Evolutionary conservation across 805 yeast genomes (phyloP), one percentile per base, ranked within the genome.

Genomic region (Tanozyma kutaoensis): DNA sequence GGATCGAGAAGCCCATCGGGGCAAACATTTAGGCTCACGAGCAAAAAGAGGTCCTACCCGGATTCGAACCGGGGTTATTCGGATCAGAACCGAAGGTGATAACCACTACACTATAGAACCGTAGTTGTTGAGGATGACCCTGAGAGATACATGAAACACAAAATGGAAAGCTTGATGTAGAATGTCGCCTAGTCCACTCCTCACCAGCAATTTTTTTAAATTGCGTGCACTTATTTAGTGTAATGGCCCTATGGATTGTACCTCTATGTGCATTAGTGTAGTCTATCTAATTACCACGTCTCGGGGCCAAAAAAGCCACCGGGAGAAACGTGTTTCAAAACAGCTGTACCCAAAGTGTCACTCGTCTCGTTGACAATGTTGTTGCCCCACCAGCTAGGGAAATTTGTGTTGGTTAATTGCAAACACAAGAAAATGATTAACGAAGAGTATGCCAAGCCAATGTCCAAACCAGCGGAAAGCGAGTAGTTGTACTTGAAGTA

Each of bases 11-110:
- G n/a, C n/a, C n/a, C n/a, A n/a, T n/a, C n/a, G n/a, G n/a, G n/a
- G n/a, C n/a, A n/a, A n/a, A n/a, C n/a, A n/a, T n/a, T n/a, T n/a
- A n/a, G n/a, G n/a, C n/a, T n/a, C n/a, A n/a, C n/a, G n/a, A n/a
- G n/a, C n/a, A n/a, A n/a, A n/a, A n/a, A n/a, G n/a, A 72, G 79
- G 77, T 71, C 80, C 68, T 69, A 67, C 79, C 79, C 79, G 79
- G 79, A 70, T 70, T 72, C 79, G 80, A 72, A 72, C 79, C 71
- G 78, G 78, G 77, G 79, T 72, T 69, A 72, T 61, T 53, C 69
- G 79, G 79, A 72, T 72, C 79, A 72, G 68, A 72, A 72, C 78
- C 78, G 69, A 70, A 63, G 62, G 79, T 72, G 78, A 72, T 72
- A 69, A 72, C 78, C 78, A 69, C 78, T 72, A 72, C 78, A 72